phyloP scores from a whole-genome alignment of 129 eudicot species.

The Pulicaria dysenterica region DNA sequence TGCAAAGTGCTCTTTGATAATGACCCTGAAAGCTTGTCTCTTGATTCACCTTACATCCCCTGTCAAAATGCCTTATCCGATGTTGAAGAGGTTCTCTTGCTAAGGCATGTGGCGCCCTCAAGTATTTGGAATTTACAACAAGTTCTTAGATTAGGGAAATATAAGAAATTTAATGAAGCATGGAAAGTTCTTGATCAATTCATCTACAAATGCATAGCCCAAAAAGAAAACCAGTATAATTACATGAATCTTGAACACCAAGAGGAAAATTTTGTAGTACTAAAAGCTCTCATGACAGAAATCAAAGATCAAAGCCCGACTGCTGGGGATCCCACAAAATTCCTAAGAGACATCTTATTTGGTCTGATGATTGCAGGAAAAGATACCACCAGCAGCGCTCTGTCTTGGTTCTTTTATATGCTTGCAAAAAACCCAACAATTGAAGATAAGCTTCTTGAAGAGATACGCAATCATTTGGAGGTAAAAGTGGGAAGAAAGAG shows the following conservation, averaged over 20 bases:
- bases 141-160: conserved; percentile 47
- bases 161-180: conserved; percentile 24
- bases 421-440: conserved; percentile 39
- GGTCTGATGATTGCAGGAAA: conserved; percentile 51
- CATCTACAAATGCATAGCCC: conserved; percentile 14
- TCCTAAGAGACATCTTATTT: conserved; percentile 42
- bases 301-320: background rate
- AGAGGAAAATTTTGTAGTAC: background rate
- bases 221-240: conserved; percentile 1
- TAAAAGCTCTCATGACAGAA: conserved; percentile 26
- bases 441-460: conserved; percentile 46
- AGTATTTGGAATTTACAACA: conserved; percentile 40
- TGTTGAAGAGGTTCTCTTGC: conserved; percentile 27
- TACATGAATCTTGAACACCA: background rate
- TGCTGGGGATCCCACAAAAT: conserved; percentile 11
- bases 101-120: conserved; percentile 40
- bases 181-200: conserved; percentile 17
- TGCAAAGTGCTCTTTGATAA: conserved; percentile 30
- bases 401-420: conserved; percentile 60
- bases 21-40: conserved; percentile 36
- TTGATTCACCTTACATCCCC: conserved; percentile 27
- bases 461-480: conserved; percentile 28
- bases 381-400: conserved; percentile 45
- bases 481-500: background rate
- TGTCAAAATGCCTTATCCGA: conserved; percentile 32